Base-by-base conservation (phyloP, 768 basidiomycete species). In the Flagelloscypha sp. region DNA sequence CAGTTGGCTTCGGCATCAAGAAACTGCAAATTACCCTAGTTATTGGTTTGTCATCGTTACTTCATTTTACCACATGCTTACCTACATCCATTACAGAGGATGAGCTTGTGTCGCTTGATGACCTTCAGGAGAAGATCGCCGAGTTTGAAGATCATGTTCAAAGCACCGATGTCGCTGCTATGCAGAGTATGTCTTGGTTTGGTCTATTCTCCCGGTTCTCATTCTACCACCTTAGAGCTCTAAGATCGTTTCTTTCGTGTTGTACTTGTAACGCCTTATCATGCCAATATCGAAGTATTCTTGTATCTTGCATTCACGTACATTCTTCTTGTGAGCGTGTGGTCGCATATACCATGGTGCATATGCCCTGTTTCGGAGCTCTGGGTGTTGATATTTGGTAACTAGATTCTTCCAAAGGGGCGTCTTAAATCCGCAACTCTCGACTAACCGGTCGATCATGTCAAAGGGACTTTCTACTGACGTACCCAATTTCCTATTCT, bases 1-100 rank as follows among this genome's bases (percentile, higher is more conserved):
- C 93, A 30, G 77, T 97, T 48, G 94, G 92, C 37, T 97, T 82
- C 59, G 84, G 84, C 50, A 93, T 99, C 68, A 80, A 67, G 65
- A 99, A 98, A 69, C 77, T 99, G 40, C 95, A 75, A 55, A 72
- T 77, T 39, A 76, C 65, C 3, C 56, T 76, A n/a, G 72, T 73
- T 40, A 59, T 76, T 33, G 70, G 74, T 76, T 40, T 38, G 72
- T 64, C 20, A 22, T 21, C 16, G 16, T 43, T 30, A 16, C 9
- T 18, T 13, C 28, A 16, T 27, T 22, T 21, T 23, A 29, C 30
- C 16, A 24, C n/a, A 36, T 5, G 27, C 10, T 36, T 39, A 6
- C 17, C 40, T 9, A 33, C 30, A 27, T 13, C 21, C 28, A 29
- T 21, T 30, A 29, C 56, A 89, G 93, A 94, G 88, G 94, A 97